Conservation (phyloP, 495 filamentous ascomycete species). For the Massariosphaeria phaeospora region DNA sequence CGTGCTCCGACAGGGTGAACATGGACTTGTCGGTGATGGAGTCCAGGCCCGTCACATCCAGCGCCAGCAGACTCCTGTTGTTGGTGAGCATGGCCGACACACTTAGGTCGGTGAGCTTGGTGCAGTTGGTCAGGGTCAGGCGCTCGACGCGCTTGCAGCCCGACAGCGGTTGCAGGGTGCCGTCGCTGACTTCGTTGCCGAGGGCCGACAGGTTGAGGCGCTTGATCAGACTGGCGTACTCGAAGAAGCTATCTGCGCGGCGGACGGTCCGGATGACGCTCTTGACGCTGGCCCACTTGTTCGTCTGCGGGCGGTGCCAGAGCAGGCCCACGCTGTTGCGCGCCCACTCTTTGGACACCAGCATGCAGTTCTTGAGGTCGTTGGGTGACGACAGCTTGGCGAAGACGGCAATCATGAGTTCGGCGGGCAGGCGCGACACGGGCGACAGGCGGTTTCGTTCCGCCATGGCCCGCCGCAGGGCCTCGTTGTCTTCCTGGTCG, state of each 20-base stretch:
- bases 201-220: slow-evolving; percentile 82
- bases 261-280: slow-evolving; percentile 73
- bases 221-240: slow-evolving; percentile 81
- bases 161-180: slow-evolving; percentile 74
- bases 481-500: slow-evolving; percentile 43
- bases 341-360: slow-evolving; percentile 89
- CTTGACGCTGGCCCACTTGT: slow-evolving; percentile 71
- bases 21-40: slow-evolving; percentile 81
- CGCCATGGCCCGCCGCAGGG: slow-evolving; percentile 67
- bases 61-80: slow-evolving; percentile 75
- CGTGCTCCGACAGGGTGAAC: slow-evolving; percentile 71
- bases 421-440: slow-evolving; percentile 79
- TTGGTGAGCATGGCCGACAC: slow-evolving; percentile 73
- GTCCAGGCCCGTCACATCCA: slow-evolving; percentile 80
- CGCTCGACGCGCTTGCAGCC: slow-evolving; percentile 90
- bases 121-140: slow-evolving; percentile 88
- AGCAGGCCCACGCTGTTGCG: slow-evolving; percentile 86
- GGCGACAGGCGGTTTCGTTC: slow-evolving; percentile 60
- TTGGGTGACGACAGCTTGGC: slow-evolving; percentile 64
- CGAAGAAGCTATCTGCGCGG: slow-evolving; percentile 65
- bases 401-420: slow-evolving; percentile 91
- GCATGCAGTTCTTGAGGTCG: slow-evolving; percentile 83
- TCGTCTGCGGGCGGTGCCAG: slow-evolving; percentile 91
- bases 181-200: slow-evolving; percentile 74
- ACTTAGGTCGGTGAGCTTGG: slow-evolving; percentile 73